Evolutionary conservation across 139 green algal species (phyloP).

Genomic region (Chlamydomonas sphaeroides): DNA sequence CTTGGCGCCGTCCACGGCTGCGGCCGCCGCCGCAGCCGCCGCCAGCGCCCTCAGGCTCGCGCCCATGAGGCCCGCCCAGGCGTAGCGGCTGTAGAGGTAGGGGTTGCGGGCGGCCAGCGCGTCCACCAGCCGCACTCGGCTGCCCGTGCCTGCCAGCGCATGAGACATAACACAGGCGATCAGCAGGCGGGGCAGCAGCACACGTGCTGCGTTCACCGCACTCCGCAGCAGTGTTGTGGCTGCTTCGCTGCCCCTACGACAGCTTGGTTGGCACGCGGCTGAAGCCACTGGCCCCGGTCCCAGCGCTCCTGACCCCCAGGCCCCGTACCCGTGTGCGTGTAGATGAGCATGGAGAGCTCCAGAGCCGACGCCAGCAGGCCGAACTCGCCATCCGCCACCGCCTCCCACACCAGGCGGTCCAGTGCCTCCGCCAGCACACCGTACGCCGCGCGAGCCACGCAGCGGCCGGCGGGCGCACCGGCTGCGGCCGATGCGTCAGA

Average conservation of each 20-base stretch:
- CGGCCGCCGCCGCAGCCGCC: background rate
- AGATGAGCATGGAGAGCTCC: constrained; percentile 7
- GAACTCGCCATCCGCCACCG: constrained; percentile 1
- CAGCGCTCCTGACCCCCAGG: too few species aligned
- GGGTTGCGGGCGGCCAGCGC: constrained; percentile 14
- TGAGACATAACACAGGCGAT: too few species aligned
- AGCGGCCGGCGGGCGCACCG: background rate
- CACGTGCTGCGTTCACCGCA: too few species aligned
- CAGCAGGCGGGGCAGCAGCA: background rate
- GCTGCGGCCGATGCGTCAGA: too few species aligned
- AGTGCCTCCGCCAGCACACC: constrained; percentile 16
- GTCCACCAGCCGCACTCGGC: constrained; percentile 8
- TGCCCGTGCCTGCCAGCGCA: constrained; percentile 7
- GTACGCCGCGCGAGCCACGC: constrained; percentile 7
- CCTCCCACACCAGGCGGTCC: constrained; percentile 6
- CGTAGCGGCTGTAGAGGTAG: constrained; percentile 18
- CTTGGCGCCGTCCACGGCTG: too few species aligned
- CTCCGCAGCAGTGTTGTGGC: too few species aligned
- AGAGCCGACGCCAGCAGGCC: constrained; percentile 6
- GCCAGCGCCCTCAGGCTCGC: background rate
- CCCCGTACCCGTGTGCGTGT: constrained; percentile 11
- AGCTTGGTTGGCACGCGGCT: too few species aligned
- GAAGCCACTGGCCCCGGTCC: too few species aligned
- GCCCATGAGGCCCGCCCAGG: background rate
- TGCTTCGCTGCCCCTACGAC: too few species aligned